These are phyloP conservation scores for Pythium brassicae DNA, from an alignment of 352 stramenopile genomes.

Conservation along the genomic window DNA sequence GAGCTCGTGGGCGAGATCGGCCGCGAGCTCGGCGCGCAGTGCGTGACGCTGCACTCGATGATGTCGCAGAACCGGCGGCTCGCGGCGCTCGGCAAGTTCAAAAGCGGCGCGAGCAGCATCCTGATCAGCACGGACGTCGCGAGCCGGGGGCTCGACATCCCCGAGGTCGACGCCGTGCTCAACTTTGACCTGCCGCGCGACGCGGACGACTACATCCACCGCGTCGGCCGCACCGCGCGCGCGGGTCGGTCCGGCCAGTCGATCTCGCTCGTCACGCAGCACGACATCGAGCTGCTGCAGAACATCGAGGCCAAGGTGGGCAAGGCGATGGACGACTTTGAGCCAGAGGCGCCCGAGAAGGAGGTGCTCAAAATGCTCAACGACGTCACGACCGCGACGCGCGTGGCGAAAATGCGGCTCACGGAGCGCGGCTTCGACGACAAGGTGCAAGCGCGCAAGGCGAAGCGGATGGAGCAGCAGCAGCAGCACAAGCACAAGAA, in stretches of 20 bases:
- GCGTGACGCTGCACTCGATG: constrained; percentile 98
- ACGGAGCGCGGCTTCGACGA: constrained; percentile 87
- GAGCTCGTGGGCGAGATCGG: constrained; percentile 94
- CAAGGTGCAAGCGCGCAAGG: constrained; percentile 66
- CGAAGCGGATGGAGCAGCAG: constrained; percentile 60
- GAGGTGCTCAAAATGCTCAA: constrained; percentile 94
- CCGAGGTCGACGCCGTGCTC: constrained; percentile 96
- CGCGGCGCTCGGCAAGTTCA: constrained; percentile 98
- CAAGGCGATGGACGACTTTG: constrained; percentile 90
- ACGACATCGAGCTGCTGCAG: constrained; percentile 99
- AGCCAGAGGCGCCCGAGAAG: constrained; percentile 80
- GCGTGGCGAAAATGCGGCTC: constrained; percentile 92
- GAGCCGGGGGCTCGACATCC: constrained; percentile 94
- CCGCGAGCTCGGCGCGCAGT: constrained; percentile 96
- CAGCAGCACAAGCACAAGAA: constrained; percentile 23
- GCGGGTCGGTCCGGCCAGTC: constrained; percentile 93
- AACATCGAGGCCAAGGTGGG: constrained; percentile 85
- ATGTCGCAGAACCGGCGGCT: constrained; percentile 98
- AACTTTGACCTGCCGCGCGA: constrained; percentile 99
- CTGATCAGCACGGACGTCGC: constrained; percentile 89
- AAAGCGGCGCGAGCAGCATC: constrained; percentile 87
- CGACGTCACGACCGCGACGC: constrained; percentile 93
- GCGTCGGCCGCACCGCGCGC: constrained; percentile 97
- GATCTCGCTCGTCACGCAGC: constrained; percentile 98
- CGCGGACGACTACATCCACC: constrained; percentile 99